Evolutionary conservation across 257 asterid species (phyloP).

Genomic region (Echium plantagineum): DNA sequence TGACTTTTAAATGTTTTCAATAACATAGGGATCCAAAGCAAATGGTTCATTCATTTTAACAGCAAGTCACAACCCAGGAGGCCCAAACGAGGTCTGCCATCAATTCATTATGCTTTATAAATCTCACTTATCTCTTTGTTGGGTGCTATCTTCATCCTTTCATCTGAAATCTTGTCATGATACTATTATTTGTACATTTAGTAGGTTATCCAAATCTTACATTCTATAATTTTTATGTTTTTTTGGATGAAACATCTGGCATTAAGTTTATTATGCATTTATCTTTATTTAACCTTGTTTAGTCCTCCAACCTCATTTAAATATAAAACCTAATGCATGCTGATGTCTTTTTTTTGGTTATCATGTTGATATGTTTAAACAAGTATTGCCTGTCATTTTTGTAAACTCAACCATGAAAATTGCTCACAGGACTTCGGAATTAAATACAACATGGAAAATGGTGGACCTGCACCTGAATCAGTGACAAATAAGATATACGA

Average conservation of each 20-base stretch:
- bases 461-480: slow-evolving; percentile 99
- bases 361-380: background rate
- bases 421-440: slow-evolving; percentile 80
- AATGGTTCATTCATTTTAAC: slow-evolving; percentile 89
- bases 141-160: background rate
- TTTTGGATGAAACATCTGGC: too few species aligned
- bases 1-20: background rate
- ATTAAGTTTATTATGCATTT: too few species aligned
- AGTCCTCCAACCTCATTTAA: too few species aligned
- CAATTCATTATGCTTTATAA: background rate
- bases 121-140: background rate
- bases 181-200: too few species aligned
- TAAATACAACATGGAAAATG: slow-evolving; percentile 98
- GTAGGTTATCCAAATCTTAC: background rate
- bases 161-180: background rate
- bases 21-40: slow-evolving; percentile 78
- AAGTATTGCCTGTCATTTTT: background rate
- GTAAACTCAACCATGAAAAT: background rate
- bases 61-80: slow-evolving; percentile 99
- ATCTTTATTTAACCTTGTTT: too few species aligned
- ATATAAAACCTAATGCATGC: too few species aligned
- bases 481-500: slow-evolving; percentile 75
- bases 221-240: too few species aligned
- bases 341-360: too few species aligned
- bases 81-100: slow-evolving; percentile 69